A percentile compares a stretch with the other conserved stretches of the same genome.
These are phyloP conservation scores for Zasmidium cellare DNA, from an alignment of 2,329 filamentous ascomycete genomes.

Conservation along the genomic window DNA sequence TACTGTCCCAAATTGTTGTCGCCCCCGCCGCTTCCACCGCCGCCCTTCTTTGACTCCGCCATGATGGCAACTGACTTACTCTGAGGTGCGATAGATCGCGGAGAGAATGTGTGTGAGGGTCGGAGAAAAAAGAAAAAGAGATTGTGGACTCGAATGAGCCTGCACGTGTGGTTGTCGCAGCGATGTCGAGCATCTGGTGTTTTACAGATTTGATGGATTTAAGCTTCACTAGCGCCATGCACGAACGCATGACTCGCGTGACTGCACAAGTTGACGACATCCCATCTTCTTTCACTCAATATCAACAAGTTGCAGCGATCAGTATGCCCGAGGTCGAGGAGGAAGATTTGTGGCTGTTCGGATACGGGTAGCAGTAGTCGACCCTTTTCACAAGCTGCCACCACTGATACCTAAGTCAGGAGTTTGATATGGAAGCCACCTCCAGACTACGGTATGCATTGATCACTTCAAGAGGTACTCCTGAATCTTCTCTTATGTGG, in stretches of 20 bases:
- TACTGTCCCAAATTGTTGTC: constrained; percentile 39
- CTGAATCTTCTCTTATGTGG: constrained; percentile 2
- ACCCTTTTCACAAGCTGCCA: neutral
- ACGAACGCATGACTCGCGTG: constrained; percentile 1
- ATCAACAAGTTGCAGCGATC: neutral
- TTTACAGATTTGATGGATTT: neutral
- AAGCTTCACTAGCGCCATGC: neutral
- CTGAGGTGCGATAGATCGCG: neutral
- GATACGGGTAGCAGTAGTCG: constrained; percentile 72
- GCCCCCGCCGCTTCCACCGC: constrained; percentile 31
- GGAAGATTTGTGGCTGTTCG: constrained; percentile 88
- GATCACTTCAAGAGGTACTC: neutral
- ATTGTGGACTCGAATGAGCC: constrained; percentile 3
- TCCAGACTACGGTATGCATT: constrained; percentile 77
- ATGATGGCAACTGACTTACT: constrained; percentile 20
- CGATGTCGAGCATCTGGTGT: neutral
- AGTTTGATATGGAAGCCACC: constrained; percentile 98
- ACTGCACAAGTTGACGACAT: neutral
- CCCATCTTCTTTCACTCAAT: neutral
- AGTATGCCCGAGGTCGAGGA: constrained; percentile 14
- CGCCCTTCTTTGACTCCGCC: constrained; percentile 34
- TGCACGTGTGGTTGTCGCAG: neutral
- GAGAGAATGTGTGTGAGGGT: neutral
- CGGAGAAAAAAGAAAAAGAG: constrained; percentile 4
- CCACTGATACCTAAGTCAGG: constrained; percentile 47